Base-by-base conservation (phyloP, 495 filamentous ascomycete genomes). In the Beverwykella pulmonaria region DNA sequence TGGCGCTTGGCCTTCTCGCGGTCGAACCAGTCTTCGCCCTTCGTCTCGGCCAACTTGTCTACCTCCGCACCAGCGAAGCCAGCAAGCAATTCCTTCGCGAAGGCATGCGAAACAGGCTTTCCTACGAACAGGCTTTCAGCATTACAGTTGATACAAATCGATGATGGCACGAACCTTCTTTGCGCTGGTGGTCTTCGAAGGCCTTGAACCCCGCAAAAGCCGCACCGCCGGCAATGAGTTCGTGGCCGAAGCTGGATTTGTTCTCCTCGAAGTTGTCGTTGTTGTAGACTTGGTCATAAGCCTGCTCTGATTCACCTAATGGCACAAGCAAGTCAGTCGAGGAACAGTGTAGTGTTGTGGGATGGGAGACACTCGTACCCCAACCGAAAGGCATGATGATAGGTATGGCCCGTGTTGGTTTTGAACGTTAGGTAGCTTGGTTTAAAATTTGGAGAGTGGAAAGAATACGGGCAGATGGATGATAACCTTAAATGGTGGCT, bases 161-260 rank as follows among this genome's bases (percentile, higher is more conserved):
- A 52, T 29, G 9, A 29, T 8, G 57, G 17, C 29, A 60, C 80
- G 49, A 82, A 88, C 88, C 90, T 78, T 92, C 80, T 60, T 80
- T 81, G 74, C 88, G 87, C 79, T 91, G 87, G 61, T 86, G 79
- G 75, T 92, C 86, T 77, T 93, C 90, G 75, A 87, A 93, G 17
- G 86, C 78, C 82, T 92, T 91, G 83, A 94, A 88, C 62, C 84
- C 90, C 67, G 85, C 90, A 72, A 93, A 92, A 63, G 89, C 86
- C 53, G 89, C 90, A 50, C 85, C 91, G 53, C 89, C 89, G 71
- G 87, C 89, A 57, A 92, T 72, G 39, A 90, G 73, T 78, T 93
- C 90, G 77, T 93, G 90, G 67, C 83, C 84, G 73, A 91, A 77
- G 73, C 85, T 82, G 73, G 82, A 80, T 76, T 91, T 72, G 80